Conservation (phyloP, 31 red algal species). For the Bonnemaisonia californica region DNA sequence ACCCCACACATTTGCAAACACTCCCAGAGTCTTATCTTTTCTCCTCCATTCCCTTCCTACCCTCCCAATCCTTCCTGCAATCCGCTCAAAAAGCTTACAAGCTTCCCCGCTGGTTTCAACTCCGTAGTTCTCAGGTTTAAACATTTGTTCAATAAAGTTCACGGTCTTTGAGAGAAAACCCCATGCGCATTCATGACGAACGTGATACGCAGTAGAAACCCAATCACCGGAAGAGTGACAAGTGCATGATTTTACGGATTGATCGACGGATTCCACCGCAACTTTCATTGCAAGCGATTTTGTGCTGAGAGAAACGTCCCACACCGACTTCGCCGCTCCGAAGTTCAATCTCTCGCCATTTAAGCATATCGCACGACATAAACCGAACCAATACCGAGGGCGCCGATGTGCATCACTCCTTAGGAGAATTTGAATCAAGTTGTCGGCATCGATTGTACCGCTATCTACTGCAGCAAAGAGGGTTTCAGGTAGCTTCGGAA, state of each 20-base stretch:
- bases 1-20: constrained; percentile 55
- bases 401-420: constrained; percentile 33
- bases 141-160: constrained; percentile 58
- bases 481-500: constrained; percentile 58
- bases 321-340: constrained; percentile 33
- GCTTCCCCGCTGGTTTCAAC: constrained; percentile 50
- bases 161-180: constrained; percentile 59
- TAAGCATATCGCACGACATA: constrained; percentile 66
- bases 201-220: not conserved
- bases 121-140: constrained; percentile 19
- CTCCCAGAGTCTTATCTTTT: constrained; percentile 13
- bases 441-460: constrained; percentile 34
- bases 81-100: constrained; percentile 55
- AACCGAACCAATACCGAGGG: constrained; percentile 72
- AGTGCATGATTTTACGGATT: constrained; percentile 36
- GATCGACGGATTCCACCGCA: constrained; percentile 46
- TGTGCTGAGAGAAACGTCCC: constrained; percentile 60
- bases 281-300: constrained; percentile 39
- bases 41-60: not conserved
- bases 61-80: constrained; percentile 32
- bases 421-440: constrained; percentile 28
- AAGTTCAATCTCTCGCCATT: constrained; percentile 60
- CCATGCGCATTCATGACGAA: constrained; percentile 46
- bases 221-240: constrained; percentile 7
- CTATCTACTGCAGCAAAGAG: constrained; percentile 53